Evolutionary conservation across 1,139 yeast species (phyloP).

Genomic region (Yamadazyma epiphylla): DNA sequence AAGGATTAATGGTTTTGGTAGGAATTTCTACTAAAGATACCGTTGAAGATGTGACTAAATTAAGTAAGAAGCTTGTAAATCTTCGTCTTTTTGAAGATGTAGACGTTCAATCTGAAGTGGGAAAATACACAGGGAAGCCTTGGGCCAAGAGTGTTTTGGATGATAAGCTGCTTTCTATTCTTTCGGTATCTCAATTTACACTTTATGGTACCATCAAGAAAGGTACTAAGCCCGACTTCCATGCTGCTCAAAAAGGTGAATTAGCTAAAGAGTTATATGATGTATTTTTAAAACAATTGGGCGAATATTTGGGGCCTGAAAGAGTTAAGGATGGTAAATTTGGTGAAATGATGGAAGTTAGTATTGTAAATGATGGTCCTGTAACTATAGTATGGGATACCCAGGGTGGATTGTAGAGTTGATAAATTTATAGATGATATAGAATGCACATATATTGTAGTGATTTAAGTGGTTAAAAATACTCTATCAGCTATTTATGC

Average conservation of each 20-base stretch:
- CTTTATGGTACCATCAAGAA: conserved; percentile 78
- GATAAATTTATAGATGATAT: no score
- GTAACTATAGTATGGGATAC: conserved; percentile 75
- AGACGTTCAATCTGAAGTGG: conserved; percentile 21
- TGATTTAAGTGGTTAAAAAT: no score
- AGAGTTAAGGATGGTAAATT: conserved; percentile 82
- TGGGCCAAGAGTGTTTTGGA: conserved; percentile 39
- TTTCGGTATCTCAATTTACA: conserved; percentile 82
- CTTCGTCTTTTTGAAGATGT: conserved; percentile 71
- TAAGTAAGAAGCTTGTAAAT: conserved; percentile 63
- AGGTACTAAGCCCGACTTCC: conserved; percentile 94
- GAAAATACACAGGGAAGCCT: conserved; percentile 59
- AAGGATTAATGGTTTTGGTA: conserved; percentile 76
- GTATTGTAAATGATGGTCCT: conserved; percentile 80
- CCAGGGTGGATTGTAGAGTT: conserved; percentile 10
- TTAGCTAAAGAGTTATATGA: conserved; percentile 66
- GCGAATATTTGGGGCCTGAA: conserved; percentile 52
- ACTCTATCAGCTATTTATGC: no score
- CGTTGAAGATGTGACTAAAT: conserved; percentile 60
- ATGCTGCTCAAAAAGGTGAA: conserved; percentile 81
- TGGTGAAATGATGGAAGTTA: conserved; percentile 97
- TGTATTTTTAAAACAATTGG: conserved; percentile 49
- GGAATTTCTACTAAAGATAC: conserved; percentile 83
- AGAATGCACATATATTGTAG: no score
- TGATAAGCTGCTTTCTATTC: conserved; percentile 30